A percentile compares a stretch with the other conserved stretches of the same genome.
Evolutionary conservation across 441 rosid species (phyloP).

Genomic region (Erodium trifolium): DNA sequence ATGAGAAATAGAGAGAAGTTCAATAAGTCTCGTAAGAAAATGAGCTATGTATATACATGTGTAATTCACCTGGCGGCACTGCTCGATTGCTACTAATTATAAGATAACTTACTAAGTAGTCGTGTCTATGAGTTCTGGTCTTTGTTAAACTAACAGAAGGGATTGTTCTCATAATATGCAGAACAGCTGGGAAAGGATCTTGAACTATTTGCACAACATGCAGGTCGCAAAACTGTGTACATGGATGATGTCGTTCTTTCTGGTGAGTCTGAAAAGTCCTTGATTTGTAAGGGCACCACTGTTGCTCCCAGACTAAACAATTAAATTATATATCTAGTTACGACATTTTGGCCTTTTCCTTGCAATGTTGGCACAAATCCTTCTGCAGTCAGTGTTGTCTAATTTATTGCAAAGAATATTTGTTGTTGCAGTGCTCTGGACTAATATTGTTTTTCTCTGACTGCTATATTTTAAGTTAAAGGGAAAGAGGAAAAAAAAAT

Average conservation of each 20-base stretch:
- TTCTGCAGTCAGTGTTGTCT: background rate
- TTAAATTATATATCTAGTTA: background rate
- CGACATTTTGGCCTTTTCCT: too few species aligned
- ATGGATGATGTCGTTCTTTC: slow-evolving; percentile 77
- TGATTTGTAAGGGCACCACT: too few species aligned
- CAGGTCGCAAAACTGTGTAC: slow-evolving; percentile 70
- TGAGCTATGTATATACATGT: too few species aligned
- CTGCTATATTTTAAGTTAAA: background rate
- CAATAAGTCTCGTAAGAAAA: background rate
- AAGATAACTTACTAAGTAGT: too few species aligned
- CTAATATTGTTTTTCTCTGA: background rate
- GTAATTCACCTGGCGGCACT: too few species aligned
- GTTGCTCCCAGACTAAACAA: too few species aligned
- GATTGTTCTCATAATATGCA: slow-evolving; percentile 21
- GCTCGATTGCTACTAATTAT: too few species aligned
- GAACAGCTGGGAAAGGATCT: slow-evolving; percentile 69
- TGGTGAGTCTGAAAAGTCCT: slow-evolving; percentile 29
- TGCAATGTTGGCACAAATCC: background rate
- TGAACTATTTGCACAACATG: slow-evolving; percentile 82
- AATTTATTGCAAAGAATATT: background rate
- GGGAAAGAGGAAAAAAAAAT: background rate
- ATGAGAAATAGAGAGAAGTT: background rate
- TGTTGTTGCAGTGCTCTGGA: background rate
- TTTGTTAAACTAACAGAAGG: too few species aligned
- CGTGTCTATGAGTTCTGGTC: too few species aligned